Conservation (phyloP, 129 eudicot species). For the Escallonia rubra region DNA sequence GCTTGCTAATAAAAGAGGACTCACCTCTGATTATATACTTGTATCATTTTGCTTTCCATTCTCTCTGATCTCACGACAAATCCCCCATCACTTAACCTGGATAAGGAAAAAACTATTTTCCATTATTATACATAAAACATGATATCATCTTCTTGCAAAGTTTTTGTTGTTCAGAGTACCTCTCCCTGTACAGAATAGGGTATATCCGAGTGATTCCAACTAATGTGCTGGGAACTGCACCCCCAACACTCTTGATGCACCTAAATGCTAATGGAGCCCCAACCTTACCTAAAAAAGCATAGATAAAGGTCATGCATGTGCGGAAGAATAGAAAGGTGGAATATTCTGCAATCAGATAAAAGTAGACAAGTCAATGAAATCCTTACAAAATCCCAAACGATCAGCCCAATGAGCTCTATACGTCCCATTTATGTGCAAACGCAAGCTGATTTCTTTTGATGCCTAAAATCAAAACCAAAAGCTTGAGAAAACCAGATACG, state of each 20-base stretch:
- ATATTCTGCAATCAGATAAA: slow-evolving; percentile 7
- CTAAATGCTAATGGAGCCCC: slow-evolving; percentile 75
- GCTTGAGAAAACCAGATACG: neutral
- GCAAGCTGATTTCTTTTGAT: slow-evolving; percentile 44
- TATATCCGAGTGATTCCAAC: slow-evolving; percentile 77
- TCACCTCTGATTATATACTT: slow-evolving; percentile 67
- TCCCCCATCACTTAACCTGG: slow-evolving; percentile 63
- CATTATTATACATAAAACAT: slow-evolving; percentile 12
- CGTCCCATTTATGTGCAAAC: slow-evolving; percentile 82
- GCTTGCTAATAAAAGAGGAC: neutral
- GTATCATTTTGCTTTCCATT: slow-evolving; percentile 59
- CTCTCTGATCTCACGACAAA: slow-evolving; percentile 80
- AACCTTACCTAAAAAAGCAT: slow-evolving; percentile 52
- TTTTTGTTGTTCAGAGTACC: slow-evolving; percentile 31
- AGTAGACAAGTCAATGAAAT: slow-evolving; percentile 4
- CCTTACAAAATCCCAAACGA: slow-evolving; percentile 91
- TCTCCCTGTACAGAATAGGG: slow-evolving; percentile 87
- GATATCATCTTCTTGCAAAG: neutral
- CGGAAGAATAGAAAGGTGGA: slow-evolving; percentile 1
- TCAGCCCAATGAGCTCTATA: slow-evolving; percentile 97
- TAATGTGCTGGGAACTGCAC: slow-evolving; percentile 66
- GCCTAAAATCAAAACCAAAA: slow-evolving; percentile 43
- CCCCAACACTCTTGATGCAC: slow-evolving; percentile 83
- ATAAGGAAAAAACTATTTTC: slow-evolving; percentile 11
- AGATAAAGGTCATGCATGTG: slow-evolving; percentile 7